Conservation (phyloP, 306 rosid genomes). For the Sicyos baderoa region DNA sequence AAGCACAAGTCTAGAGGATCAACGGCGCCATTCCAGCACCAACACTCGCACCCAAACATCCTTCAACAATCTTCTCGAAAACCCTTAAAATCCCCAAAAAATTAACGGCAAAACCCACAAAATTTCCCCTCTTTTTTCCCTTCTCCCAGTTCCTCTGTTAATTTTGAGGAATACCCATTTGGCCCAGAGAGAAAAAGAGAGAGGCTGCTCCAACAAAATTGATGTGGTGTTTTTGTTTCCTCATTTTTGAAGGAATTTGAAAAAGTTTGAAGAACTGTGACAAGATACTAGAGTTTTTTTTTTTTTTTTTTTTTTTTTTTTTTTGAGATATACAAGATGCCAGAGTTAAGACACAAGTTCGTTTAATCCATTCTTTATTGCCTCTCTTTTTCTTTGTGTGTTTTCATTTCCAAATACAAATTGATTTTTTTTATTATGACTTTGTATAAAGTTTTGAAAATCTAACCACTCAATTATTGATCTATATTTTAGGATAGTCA, state of each 20-base stretch:
- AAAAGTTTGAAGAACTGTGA: neutral
- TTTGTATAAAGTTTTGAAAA: too few species aligned
- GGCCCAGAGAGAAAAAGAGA: neutral
- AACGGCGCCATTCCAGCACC: slow-evolving; percentile 41
- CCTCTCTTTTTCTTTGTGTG: neutral
- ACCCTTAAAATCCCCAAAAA: neutral
- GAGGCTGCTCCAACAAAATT: neutral
- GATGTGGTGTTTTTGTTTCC: neutral
- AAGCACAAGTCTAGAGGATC: slow-evolving; percentile 18
- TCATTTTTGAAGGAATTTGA: neutral
- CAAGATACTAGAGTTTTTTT: neutral
- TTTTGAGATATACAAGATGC: too few species aligned
- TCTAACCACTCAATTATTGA: too few species aligned
- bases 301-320: too few species aligned
- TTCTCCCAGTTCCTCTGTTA: neutral
- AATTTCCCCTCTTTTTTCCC: neutral
- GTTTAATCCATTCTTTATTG: slow-evolving; percentile 1
- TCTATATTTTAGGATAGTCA: too few species aligned
- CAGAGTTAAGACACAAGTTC: neutral
- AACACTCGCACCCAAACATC: slow-evolving; percentile 59
- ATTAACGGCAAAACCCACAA: neutral
- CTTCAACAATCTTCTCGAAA: neutral
- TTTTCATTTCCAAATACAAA: too few species aligned
- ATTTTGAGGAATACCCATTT: neutral
- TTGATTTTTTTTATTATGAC: too few species aligned